These are phyloP conservation scores for Colletotrichum sp. DNA, from an alignment of 2,329 filamentous ascomycete species.

Conservation along the genomic window DNA sequence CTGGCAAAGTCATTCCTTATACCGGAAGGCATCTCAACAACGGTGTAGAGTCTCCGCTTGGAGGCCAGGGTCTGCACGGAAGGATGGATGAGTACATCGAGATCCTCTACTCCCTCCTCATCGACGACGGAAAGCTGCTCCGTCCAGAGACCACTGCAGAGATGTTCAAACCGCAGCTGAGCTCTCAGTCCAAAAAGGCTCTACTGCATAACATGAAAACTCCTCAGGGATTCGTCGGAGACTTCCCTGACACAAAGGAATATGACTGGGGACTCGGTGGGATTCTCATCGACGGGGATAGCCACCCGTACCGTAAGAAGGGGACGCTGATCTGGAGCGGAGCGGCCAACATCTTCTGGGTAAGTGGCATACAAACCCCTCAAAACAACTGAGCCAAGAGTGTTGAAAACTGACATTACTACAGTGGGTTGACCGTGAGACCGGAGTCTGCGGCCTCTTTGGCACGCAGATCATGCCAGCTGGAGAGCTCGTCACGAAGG, in stretches of 20 bases:
- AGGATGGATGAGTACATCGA: conserved; percentile 45
- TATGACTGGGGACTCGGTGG: conserved; percentile 47
- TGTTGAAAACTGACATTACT: not conserved
- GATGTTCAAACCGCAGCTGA: conserved; percentile 54
- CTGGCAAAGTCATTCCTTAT: conserved; percentile 7
- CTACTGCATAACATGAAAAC: conserved; percentile 30
- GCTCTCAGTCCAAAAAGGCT: not conserved
- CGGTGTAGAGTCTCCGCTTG: conserved; percentile 28
- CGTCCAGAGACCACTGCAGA: conserved; percentile 41
- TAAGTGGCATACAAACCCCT: conserved; percentile 27
- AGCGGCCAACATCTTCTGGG: conserved; percentile 51
- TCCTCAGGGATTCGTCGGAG: conserved; percentile 29
- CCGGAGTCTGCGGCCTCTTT: conserved; percentile 44
- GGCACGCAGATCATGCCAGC: conserved; percentile 45
- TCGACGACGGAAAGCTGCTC: conserved; percentile 50
- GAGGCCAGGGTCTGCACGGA: conserved; percentile 39
- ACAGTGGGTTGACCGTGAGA: conserved; percentile 35
- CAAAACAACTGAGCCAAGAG: not conserved
- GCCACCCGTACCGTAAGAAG: conserved; percentile 38
- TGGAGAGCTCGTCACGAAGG: conserved; percentile 38
- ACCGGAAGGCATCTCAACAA: not conserved
- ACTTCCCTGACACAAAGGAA: conserved; percentile 35
- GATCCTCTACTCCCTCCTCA: conserved; percentile 49
- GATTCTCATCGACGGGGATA: conserved; percentile 40
- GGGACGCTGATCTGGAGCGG: conserved; percentile 49